Evolutionary conservation across 257 asterid species (phyloP), one percentile per base, ranked within the genome.

Genomic region (Solanum virginianum): DNA sequence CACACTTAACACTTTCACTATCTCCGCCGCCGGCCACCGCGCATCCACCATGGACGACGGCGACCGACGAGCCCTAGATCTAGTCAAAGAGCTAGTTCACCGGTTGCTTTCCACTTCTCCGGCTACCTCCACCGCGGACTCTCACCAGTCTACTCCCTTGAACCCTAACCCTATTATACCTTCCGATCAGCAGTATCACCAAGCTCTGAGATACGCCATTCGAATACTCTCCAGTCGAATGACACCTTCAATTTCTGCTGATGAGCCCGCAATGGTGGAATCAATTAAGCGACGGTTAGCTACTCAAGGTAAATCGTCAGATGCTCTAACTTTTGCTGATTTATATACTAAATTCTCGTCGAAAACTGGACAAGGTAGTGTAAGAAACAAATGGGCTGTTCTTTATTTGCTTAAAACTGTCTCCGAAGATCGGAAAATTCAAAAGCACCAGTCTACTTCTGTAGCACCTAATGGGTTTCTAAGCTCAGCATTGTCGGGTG

Each of bases 161-260:
- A 53, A 72, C 87, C 90, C 92, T 80, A 85, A 90, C 90, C 92
- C 97, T 88, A 90, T 84, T 86, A 39, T 89, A 62, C 56, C 89
- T 9, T 88, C 91, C 22, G 26, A 82, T 60, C 91, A 88, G 51
- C 91, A 93, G 53, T 88, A 84, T 89, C 93, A 92, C 84, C 97
- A 92, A 84, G 91, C 99, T 65, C 89, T 97, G 3, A 91, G 90
- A 68, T 97, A 95, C 92, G 92, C 99, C 57, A 86, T 91, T 71
- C 98, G 99, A 82, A 92, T 97, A 74, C 95, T 97, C 72, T 93
- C 95, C 82, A 95, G 99, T 86, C 95, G 98, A 69, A 92, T 97
- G 97, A 90, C 93, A 36, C 97, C 98, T 5, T 93, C 98, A 65
- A 92, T 95, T 86, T 86, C 93, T 8, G 83, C 92, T 1, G 97